phyloP scores from a whole-genome alignment of 2,329 filamentous ascomycete genomes.

The Penicillium corylophilum region DNA sequence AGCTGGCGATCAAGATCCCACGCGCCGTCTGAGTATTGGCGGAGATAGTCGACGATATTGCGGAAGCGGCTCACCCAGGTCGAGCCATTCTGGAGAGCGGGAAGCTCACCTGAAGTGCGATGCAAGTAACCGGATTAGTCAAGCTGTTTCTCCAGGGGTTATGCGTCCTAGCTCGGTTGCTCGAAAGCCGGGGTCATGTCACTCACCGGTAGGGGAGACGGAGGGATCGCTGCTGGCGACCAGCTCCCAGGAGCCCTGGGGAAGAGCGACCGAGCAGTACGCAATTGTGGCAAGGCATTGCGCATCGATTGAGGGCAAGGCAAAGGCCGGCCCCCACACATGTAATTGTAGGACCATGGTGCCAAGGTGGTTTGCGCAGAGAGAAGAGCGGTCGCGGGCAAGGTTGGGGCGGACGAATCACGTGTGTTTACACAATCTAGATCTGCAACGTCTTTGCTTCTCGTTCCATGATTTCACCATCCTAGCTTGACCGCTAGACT shows the following conservation, averaged over 20 bases:
- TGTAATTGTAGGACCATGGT: conserved; percentile 70
- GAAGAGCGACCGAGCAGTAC: conserved; percentile 66
- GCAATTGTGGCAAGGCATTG: conserved; percentile 84
- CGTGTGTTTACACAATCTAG: conserved; percentile 19
- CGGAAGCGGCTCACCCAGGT: conserved; percentile 55
- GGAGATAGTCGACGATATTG: conserved; percentile 55
- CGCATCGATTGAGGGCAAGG: conserved; percentile 83
- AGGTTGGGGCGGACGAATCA: conserved; percentile 19
- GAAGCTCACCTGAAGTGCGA: conserved; percentile 52
- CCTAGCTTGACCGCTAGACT: too few relatives aligned
- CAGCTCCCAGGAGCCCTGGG: conserved; percentile 63
- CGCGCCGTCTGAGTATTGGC: conserved; percentile 46
- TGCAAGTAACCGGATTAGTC: conserved; percentile 11
- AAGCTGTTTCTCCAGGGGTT: neutral
- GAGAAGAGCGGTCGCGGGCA: conserved; percentile 11
- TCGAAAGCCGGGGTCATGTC: conserved; percentile 17
- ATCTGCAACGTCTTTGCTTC: neutral
- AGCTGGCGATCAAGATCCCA: conserved; percentile 51
- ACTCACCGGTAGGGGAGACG: conserved; percentile 68
- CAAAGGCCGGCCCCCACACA: conserved; percentile 87
- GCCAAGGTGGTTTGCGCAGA: conserved; percentile 41
- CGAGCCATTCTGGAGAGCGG: conserved; percentile 56
- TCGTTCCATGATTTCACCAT: too few relatives aligned
- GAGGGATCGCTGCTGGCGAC: conserved; percentile 72
- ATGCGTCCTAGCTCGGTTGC: neutral